Conservation (phyloP, 1,284 basidiomycete genomes). For the Tylopilus sp. region DNA sequence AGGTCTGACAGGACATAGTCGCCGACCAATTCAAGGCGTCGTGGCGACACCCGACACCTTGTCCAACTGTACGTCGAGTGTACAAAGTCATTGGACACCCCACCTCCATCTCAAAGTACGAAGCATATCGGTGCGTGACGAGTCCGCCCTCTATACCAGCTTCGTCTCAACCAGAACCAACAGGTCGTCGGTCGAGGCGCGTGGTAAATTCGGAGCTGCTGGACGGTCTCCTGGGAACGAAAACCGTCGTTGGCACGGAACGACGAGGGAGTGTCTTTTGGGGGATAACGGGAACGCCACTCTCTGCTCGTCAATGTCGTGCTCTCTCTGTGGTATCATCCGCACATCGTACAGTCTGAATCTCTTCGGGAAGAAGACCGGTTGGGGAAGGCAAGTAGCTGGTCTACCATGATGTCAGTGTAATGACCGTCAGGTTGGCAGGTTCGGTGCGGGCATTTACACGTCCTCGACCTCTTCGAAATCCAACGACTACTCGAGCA, state of each 20-base stretch:
- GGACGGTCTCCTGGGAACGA: slow-evolving; percentile 62
- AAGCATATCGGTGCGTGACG: slow-evolving; percentile 52
- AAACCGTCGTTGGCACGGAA: slow-evolving; percentile 44
- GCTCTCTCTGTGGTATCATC: slow-evolving; percentile 59
- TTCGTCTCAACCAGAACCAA: neutral
- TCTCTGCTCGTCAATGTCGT: slow-evolving; percentile 53
- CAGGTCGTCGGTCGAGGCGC: slow-evolving; percentile 52
- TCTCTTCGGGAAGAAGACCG: slow-evolving; percentile 62
- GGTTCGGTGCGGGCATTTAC: slow-evolving; percentile 52
- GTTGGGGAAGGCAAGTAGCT: slow-evolving; percentile 54
- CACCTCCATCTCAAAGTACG: slow-evolving; percentile 50
- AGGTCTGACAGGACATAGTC: slow-evolving; percentile 39
- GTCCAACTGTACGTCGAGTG: slow-evolving; percentile 54
- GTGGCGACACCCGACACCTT: slow-evolving; percentile 58
- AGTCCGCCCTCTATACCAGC: neutral
- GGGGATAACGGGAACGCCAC: slow-evolving; percentile 57
- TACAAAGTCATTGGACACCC: slow-evolving; percentile 58
- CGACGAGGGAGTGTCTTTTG: slow-evolving; percentile 51
- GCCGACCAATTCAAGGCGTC: slow-evolving; percentile 62
- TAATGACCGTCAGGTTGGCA: slow-evolving; percentile 23
- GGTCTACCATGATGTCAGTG: neutral
- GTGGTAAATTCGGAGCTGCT: slow-evolving; percentile 51
- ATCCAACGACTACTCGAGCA: slow-evolving; percentile 65
- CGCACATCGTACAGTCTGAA: slow-evolving; percentile 59
- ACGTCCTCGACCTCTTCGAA: slow-evolving; percentile 54